Base-by-base conservation (phyloP, 148 eudicot species). In the Chenopodium berlandieri region DNA sequence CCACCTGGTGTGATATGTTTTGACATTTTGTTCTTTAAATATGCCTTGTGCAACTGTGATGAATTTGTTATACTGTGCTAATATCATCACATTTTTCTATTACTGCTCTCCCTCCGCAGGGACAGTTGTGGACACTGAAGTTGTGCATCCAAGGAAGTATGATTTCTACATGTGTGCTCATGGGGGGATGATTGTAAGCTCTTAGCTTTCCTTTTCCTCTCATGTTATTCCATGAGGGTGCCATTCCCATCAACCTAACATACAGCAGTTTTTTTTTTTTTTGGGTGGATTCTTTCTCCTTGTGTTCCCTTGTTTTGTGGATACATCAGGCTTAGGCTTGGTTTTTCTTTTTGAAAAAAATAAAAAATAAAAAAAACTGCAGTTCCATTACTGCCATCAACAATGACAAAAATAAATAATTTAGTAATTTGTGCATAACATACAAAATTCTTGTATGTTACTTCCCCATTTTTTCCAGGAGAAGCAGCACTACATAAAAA, bases 91-190 rank as follows among this genome's bases (percentile, higher is more conserved):
- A 58, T 63, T 73, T 77, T 50, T 74, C 63, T 37, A 5, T 56
- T 27, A 63, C 60, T 27, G 1, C 14, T 13, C 67, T 30, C 60
- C 52, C 70, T 70, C 69, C 81, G 19, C 87, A 94, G 99, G 99
- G 78, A 96, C 99, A 27, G 88, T 96, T 82, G 98, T 96, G 63
- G 99, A 96, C 83, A 90, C 92, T 64, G 87, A 88, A 73, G 77
- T 97, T 81, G 99, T 97, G 84, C 99, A 97, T 86, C 97, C 93
- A 27, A 91, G 82, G 84, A 92, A 91, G 77, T 92, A 90, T 83
- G 99, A 97, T 82, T 97, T 97, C 85, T 97, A 92, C 88, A 87
- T 97, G 94, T 97, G 94, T 67, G 84, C 99, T 82, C 99, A 97
- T 34, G 92, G 93, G 4, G 99, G 98, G 75, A 81, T 91, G 82